Base-by-base conservation (phyloP, 1,284 basidiomycete genomes). In the Exsudoporus floridanus region DNA sequence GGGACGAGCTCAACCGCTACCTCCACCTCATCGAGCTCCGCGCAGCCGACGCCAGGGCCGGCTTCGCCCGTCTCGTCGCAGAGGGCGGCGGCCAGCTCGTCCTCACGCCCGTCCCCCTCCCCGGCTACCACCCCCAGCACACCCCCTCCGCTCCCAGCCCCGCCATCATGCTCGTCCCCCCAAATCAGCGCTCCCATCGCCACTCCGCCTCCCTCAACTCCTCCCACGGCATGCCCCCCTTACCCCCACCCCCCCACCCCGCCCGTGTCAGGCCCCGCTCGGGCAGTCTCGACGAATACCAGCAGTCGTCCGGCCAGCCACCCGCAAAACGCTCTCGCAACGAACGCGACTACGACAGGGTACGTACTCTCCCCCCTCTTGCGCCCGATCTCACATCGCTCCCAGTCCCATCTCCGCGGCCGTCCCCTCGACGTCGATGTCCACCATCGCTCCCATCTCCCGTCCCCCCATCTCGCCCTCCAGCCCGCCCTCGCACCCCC, bases 1-100 rank as follows among this genome's bases (percentile, higher is more conserved):
- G 84, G 83, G 47, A 64, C 1, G 77, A 81, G 55, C 71, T 85
- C 52, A 78, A 78, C 30, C 73, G 74, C 38, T 80, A 80, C 60
- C 71, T 86, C 39, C 59, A 63, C 28, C 58, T 67, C 43, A 56
- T 80, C 52, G 81, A 84, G 31, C 46, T 73, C 30, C 75, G 76
- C 37, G 67, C 74, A 1, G 65, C 74, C 4, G 83, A 86, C 49
- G 80, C 79, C 6, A 74, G 83, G 28, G 64, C 69, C 1, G 73
- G 74, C 2, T 86, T 82, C 61, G 57, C 73, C 10, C 74, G 78
- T 30, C 67, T 80, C 58, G 68, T 83, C 39, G 63, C 66, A 1
- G 75, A 78, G 16, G 73, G 72, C 16, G 77, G 76, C 16, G 76
- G 74, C 6, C 67, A 72, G 31, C 69, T 78, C 52, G 69, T 77